phyloP scores from a whole-genome alignment of 257 asterid species.

The Solanum sparsipilum region DNA sequence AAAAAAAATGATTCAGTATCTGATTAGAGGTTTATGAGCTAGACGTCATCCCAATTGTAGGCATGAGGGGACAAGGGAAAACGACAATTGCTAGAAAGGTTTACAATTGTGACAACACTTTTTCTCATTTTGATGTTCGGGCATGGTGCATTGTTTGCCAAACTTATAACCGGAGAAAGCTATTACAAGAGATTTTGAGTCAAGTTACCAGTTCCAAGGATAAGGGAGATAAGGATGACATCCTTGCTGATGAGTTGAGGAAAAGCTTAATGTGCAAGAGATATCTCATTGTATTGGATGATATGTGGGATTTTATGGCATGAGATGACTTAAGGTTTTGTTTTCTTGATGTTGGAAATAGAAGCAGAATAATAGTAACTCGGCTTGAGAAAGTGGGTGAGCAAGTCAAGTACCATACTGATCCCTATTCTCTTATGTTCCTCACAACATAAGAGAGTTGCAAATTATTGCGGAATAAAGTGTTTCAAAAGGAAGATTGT shows the following conservation, averaged over 20 bases:
- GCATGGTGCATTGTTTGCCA: neutral
- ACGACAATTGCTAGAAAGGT: neutral
- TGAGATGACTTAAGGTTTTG: neutral
- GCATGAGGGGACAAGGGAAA: neutral
- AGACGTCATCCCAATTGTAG: neutral
- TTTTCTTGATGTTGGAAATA: neutral
- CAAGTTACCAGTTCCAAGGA: neutral
- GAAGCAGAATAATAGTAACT: neutral
- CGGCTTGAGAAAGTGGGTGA: neutral
- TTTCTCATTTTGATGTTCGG: neutral
- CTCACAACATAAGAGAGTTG: neutral
- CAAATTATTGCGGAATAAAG: neutral
- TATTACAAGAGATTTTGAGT: neutral
- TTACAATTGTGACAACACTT: neutral
- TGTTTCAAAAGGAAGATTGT: neutral
- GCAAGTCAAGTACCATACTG: neutral
- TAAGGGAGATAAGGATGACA: neutral
- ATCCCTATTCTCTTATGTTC: neutral
- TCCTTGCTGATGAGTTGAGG: neutral
- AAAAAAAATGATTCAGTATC: neutral
- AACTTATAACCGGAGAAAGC: neutral
- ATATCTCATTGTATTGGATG: constrained; percentile 4
- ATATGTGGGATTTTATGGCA: neutral
- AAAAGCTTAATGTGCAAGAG: neutral
- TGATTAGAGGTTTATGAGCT: neutral